Base-by-base conservation (phyloP, 2,329 filamentous ascomycete genomes). In the Talaromyces sp. region DNA sequence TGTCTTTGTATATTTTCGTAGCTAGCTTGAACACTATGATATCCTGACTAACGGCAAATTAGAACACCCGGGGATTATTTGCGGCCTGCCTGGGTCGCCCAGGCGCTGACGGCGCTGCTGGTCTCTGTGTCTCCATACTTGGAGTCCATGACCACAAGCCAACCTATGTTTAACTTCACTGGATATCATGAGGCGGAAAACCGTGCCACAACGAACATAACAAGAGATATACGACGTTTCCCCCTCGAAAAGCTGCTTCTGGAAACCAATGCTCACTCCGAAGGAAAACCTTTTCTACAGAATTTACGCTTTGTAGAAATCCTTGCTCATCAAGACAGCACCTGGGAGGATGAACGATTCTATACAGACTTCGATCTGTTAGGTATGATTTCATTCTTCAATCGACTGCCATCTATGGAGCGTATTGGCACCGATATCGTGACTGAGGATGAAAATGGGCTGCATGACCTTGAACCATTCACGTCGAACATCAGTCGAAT, bases 71-170 rank as follows among this genome's bases (percentile, higher is more conserved):
- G 28, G 14, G 46, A 21, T 5, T 31, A 52, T 6, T 46, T 44
- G 11, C n/a, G 40, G 11, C 52, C 39, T 7, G 55, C 50, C 18
- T 65, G 62, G 31, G 48, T 69, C n/a, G 31, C 63, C 11, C 67
- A 69, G 54, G 67, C 68, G 11, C 55, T 70, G 16, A 48, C 67
- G 0, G 62, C 66, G 0, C 62, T 70, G 12, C 55, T 70, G 28
- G 61, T 69, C 18, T 66, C 66, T 6, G 64, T 68, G n/a, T 70
- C 66, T 6, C 68, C 69, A 1, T 63, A 65, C 28, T 18, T 70
- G 14, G 59, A 63, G 31, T 63, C 66, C 1, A 58, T 70, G 39
- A 42, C 48, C 2, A 60, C 66, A 54, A 63, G 62, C 57, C 33
- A 46, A 16, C 62, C 61, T 21, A 57, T 64, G 21, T 35, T 7